Percentiles rank a stretch among this genome's conserved stretches.
Evolutionary conservation across 2,329 filamentous ascomycete species (phyloP).

Genomic region (Allantophomopsis lycopodina): DNA sequence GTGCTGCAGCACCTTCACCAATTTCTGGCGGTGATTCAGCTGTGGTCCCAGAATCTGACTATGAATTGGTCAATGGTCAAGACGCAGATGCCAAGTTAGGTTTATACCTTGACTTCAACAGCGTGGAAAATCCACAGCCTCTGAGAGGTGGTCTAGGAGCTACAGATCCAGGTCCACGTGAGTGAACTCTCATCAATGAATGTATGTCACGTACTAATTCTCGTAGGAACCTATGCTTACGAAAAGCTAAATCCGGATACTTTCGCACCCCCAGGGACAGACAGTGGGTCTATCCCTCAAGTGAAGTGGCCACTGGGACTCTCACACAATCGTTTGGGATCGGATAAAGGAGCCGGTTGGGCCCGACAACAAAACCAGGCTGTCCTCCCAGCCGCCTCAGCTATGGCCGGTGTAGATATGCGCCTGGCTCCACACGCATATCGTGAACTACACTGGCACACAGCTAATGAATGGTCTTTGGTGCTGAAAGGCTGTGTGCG

Average conservation of each 20-base stretch:
- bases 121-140: constrained; percentile 36
- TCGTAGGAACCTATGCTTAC: constrained; percentile 26
- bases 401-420: constrained; percentile 47
- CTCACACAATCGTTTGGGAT: constrained; percentile 28
- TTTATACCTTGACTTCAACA: constrained; percentile 37
- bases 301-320: constrained; percentile 41
- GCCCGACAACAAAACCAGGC: constrained; percentile 36
- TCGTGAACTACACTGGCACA: constrained; percentile 51
- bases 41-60: constrained; percentile 20
- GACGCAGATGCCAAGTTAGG: constrained; percentile 33
- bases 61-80: constrained; percentile 33
- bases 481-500: constrained; percentile 38
- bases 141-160: constrained; percentile 34
- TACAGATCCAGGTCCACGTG: constrained; percentile 34
- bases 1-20: constrained; percentile 22
- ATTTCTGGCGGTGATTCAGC: constrained; percentile 24
- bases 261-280: constrained; percentile 37
- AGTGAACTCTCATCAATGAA: not conserved
- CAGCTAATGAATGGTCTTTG: constrained; percentile 35
- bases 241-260: constrained; percentile 40
- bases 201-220: not conserved
- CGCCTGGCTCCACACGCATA: constrained; percentile 40
- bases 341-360: constrained; percentile 29
- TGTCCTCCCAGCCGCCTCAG: constrained; percentile 29
- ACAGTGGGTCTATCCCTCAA: constrained; percentile 30